These are phyloP conservation scores for Fusarium gaditjirri DNA, from an alignment of 2,329 filamentous ascomycete species.

Conservation along the genomic window DNA sequence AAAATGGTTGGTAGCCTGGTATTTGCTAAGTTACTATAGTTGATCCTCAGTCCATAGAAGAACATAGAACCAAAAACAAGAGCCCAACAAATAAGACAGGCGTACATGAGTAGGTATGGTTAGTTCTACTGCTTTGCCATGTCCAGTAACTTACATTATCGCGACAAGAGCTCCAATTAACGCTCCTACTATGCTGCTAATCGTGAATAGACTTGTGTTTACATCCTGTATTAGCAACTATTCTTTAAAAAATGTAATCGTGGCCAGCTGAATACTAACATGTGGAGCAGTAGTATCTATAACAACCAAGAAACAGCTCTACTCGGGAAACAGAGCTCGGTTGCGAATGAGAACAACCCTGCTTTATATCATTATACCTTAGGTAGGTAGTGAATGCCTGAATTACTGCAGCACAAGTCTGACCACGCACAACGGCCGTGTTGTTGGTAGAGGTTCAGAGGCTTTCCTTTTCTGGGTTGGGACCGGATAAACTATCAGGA, in stretches of 20 bases:
- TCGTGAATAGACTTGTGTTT: no score
- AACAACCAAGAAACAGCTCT: not conserved
- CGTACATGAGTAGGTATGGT: not conserved
- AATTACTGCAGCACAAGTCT: not conserved
- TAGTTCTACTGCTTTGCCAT: not conserved
- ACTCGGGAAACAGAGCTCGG: not conserved
- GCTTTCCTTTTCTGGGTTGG: slow-evolving; percentile 5
- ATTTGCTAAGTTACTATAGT: not conserved
- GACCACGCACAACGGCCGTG: not conserved
- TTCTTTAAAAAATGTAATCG: no score
- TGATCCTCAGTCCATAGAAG: not conserved
- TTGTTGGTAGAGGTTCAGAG: not conserved
- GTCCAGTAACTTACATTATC: not conserved
- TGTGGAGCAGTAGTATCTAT: not conserved
- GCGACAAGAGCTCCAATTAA: no score
- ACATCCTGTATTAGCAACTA: no score
- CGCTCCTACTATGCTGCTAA: no score
- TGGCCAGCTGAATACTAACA: not conserved
- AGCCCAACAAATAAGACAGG: not conserved
- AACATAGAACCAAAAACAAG: not conserved
- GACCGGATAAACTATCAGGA: slow-evolving; percentile 25
- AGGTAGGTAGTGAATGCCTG: not conserved
- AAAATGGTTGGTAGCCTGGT: not conserved
- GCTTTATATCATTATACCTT: not conserved
- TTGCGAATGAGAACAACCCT: not conserved